Evolutionary conservation across 2,329 filamentous ascomycete genomes (phyloP).

Genomic region (Myriangium duriaei): DNA sequence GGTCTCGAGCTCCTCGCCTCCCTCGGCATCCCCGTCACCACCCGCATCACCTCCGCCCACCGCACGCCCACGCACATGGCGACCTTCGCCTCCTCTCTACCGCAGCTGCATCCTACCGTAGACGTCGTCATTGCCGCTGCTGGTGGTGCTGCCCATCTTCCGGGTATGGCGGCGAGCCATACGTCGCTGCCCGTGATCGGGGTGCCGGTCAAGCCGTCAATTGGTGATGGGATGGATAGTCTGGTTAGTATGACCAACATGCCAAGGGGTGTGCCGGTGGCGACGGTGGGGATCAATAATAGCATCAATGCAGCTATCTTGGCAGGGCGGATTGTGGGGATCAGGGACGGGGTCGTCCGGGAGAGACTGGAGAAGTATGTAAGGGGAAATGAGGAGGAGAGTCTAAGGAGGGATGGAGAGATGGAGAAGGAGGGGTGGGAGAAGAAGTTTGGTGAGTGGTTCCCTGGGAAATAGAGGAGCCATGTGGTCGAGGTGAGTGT

Average conservation of each 20-base stretch:
- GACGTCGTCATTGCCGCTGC: constrained; percentile 37
- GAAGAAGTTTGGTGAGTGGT: constrained; percentile 18
- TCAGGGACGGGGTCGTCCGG: constrained; percentile 41
- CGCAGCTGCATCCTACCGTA: constrained; percentile 20
- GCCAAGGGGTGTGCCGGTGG: constrained; percentile 33
- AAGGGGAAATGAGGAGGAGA: constrained; percentile 49
- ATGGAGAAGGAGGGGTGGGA: constrained; percentile 41
- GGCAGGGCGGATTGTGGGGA: constrained; percentile 32
- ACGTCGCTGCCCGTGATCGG: constrained; percentile 40
- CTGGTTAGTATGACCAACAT: constrained; percentile 41
- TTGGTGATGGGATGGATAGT: constrained; percentile 38
- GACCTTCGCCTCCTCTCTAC: constrained; percentile 30
- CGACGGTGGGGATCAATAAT: constrained; percentile 35
- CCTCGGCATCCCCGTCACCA: constrained; percentile 60
- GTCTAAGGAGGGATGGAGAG: constrained; percentile 48
- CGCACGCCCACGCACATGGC: constrained; percentile 38
- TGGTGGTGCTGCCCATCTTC: constrained; percentile 39
- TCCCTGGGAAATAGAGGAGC: constrained; percentile 16
- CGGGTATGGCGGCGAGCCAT: constrained; percentile 39
- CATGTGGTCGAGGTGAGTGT: constrained; percentile 1
- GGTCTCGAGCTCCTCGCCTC: constrained; percentile 54
- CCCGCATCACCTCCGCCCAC: constrained; percentile 64
- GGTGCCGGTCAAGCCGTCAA: constrained; percentile 37
- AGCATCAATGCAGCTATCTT: constrained; percentile 34
- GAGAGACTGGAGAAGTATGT: constrained; percentile 50